phyloP scores from a whole-genome alignment of 129 eudicot species.

The Mikania micrantha region DNA sequence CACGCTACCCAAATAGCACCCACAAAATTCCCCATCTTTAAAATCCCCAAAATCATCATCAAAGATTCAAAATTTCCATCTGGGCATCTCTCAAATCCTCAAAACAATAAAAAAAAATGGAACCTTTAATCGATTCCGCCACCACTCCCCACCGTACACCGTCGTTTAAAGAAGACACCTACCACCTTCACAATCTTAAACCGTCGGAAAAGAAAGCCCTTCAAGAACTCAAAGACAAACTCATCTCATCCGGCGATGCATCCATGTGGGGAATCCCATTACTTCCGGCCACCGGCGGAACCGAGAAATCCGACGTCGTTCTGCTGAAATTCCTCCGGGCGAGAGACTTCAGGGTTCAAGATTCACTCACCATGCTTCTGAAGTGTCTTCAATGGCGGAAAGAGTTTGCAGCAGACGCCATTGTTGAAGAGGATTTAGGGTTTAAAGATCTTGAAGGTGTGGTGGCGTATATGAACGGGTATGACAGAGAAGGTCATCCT shows the following conservation, averaged over 20 bases:
- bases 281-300: constrained; percentile 10
- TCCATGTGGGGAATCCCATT: constrained; percentile 81
- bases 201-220: constrained; percentile 64
- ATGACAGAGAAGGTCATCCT: constrained; percentile 79
- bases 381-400: constrained; percentile 68
- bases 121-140: constrained; percentile 47
- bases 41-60: background rate
- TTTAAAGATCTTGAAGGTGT: constrained; percentile 81
- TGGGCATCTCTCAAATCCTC: background rate
- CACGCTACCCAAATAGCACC: constrained; percentile 35
- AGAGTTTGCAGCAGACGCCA: constrained; percentile 66
- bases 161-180: constrained; percentile 90
- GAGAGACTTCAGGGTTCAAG: constrained; percentile 68
- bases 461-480: constrained; percentile 89
- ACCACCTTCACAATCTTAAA: constrained; percentile 65
- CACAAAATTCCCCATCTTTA: constrained; percentile 23
- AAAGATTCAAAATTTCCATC: constrained; percentile 1
- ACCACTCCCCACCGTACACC: constrained; percentile 57
- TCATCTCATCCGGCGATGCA: constrained; percentile 30
- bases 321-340: constrained; percentile 80
- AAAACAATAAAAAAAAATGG: background rate
- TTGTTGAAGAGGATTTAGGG: constrained; percentile 78
- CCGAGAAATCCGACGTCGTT: constrained; percentile 67
- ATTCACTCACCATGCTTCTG: constrained; percentile 60
- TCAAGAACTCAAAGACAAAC: constrained; percentile 54